phyloP scores from a whole-genome alignment of 805 yeast species.

The Lipomyces orientalis region DNA sequence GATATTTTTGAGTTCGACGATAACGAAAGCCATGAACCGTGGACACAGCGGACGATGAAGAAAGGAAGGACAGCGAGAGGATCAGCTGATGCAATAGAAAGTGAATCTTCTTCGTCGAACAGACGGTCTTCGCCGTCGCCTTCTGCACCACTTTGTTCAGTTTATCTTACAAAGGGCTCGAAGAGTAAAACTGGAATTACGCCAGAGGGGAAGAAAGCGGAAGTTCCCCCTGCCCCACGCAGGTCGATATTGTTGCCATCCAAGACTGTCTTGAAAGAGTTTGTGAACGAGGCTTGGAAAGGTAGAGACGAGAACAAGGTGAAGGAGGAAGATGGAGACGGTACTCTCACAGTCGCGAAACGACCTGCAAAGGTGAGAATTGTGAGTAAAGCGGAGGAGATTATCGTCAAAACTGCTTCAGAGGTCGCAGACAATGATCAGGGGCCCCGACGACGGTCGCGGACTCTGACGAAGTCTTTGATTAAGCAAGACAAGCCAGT shows the following conservation, averaged over 20 bases:
- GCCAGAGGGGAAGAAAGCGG: neutral
- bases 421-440: constrained; percentile 7
- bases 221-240: neutral
- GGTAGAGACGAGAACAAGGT: neutral
- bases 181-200: neutral
- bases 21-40: neutral
- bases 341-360: neutral
- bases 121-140: neutral
- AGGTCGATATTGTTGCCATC: neutral
- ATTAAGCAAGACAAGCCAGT: neutral
- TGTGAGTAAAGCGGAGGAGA: constrained; percentile 13
- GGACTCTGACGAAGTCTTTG: neutral
- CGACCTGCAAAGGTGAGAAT: constrained; percentile 14
- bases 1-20: neutral
- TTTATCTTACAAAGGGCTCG: neutral
- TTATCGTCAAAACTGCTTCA: neutral
- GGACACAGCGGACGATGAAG: neutral
- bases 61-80: neutral
- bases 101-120: neutral
- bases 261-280: constrained; percentile 12
- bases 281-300: constrained; percentile 24
- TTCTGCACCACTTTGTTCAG: neutral
- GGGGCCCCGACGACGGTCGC: neutral
- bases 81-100: neutral
- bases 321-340: neutral